Percentiles rank a stretch among this genome's conserved stretches.
Evolutionary conservation across 345 rosid species (phyloP).

Genomic region (Linum tenue): DNA sequence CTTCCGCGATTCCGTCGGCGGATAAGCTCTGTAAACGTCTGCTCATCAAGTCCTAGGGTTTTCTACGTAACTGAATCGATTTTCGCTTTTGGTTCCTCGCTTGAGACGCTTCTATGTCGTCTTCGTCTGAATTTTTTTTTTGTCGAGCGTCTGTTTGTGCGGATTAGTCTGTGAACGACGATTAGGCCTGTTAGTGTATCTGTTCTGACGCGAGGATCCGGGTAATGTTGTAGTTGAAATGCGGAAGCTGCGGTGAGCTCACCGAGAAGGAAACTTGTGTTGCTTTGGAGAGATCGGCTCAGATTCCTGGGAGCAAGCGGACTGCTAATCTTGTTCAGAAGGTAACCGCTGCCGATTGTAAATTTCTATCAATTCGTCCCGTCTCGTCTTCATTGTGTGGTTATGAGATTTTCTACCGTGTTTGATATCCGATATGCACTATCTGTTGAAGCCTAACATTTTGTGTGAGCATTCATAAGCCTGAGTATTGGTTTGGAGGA

Average conservation of each 20-base stretch:
- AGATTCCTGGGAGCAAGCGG: slow-evolving; percentile 46
- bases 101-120: not conserved
- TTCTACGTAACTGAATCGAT: not conserved
- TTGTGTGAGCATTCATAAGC: not conserved
- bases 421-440: not conserved
- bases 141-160: not conserved
- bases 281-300: slow-evolving; percentile 49
- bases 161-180: not conserved
- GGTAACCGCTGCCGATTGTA: slow-evolving; percentile 26
- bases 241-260: slow-evolving; percentile 72
- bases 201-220: slow-evolving; percentile 3
- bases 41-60: not conserved
- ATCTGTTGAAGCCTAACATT: not conserved
- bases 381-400: not conserved
- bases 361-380: not conserved
- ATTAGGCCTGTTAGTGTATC: not conserved
- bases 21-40: not conserved
- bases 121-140: not conserved
- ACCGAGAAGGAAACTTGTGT: slow-evolving; percentile 79
- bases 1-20: not conserved
- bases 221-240: slow-evolving; percentile 46
- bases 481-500: not conserved
- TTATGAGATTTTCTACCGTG: not conserved
- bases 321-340: slow-evolving; percentile 75
- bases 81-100: not conserved